Conservation (phyloP, 1,139 yeast species). For the Yamadazyma diddensiae region DNA sequence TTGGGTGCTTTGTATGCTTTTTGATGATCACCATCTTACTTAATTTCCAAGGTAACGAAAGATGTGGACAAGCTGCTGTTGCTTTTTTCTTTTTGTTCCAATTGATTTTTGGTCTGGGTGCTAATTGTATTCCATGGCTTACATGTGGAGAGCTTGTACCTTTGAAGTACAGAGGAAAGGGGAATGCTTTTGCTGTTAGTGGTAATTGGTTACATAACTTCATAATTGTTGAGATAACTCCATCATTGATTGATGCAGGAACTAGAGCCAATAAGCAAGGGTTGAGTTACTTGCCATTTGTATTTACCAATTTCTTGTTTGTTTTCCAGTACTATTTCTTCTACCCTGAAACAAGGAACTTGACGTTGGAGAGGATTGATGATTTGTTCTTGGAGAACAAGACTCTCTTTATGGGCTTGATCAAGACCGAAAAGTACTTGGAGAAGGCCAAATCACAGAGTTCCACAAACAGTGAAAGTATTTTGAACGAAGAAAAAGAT, state of each 20-base stretch:
- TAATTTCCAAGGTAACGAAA: conserved; percentile 4
- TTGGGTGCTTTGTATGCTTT: conserved; percentile 22
- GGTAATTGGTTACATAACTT: conserved; percentile 39
- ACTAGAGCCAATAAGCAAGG: conserved; percentile 13
- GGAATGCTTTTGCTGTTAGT: conserved; percentile 32
- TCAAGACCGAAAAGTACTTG: conserved; percentile 6
- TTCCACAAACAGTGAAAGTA: too few relatives aligned
- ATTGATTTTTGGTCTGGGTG: conserved; percentile 17
- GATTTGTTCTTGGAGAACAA: conserved; percentile 27
- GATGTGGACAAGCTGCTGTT: conserved; percentile 13
- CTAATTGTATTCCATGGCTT: conserved; percentile 33
- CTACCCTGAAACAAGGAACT: conserved; percentile 48
- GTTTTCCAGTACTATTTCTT: conserved; percentile 42
- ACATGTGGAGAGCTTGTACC: conserved; percentile 19
- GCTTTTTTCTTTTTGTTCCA: conserved; percentile 14
- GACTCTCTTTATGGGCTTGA: conserved; percentile 13
- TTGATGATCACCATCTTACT: conserved; percentile 13
- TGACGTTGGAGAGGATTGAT: conserved; percentile 44
- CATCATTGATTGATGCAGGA: conserved; percentile 20
- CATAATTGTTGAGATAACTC: conserved; percentile 32
- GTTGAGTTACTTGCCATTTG: conserved; percentile 9
- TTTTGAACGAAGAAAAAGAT: too few relatives aligned
- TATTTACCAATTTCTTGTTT: conserved; percentile 6
- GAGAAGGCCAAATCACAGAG: too few relatives aligned
- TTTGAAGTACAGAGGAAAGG: conserved; percentile 24